Evolutionary conservation across 78 protist genomes (phyloP).

Genomic region (Dictyostelium citrinum): DNA sequence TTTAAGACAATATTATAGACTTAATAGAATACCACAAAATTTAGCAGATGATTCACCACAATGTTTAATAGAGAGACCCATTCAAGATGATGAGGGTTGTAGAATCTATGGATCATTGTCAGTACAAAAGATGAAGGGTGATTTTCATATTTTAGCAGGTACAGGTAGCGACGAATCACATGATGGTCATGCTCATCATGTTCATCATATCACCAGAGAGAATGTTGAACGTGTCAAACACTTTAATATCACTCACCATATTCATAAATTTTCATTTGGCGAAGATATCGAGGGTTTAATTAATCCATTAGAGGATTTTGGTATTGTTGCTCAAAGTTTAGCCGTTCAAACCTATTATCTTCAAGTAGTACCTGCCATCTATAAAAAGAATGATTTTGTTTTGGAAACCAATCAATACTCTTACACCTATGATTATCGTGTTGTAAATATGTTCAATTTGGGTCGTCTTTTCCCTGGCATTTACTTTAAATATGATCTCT

Average conservation of each 20-base stretch:
- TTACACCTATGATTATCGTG: slow-evolving; percentile 4
- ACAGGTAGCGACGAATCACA: neutral
- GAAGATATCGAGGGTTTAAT: slow-evolving; percentile 37
- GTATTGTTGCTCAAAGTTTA: neutral
- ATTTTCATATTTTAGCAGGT: slow-evolving; percentile 66
- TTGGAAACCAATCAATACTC: slow-evolving; percentile 67
- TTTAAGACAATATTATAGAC: slow-evolving; percentile 30
- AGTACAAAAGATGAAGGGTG: slow-evolving; percentile 78
- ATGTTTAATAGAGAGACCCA: slow-evolving; percentile 43
- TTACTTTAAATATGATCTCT: slow-evolving; percentile 61
- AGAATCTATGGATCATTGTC: slow-evolving; percentile 41
- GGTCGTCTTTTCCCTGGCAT: slow-evolving; percentile 20
- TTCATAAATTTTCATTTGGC: slow-evolving; percentile 71
- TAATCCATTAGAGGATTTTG: slow-evolving; percentile 44
- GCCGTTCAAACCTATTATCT: slow-evolving; percentile 55
- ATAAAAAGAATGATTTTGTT: slow-evolving; percentile 32
- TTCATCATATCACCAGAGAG: slow-evolving; percentile 26
- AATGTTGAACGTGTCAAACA: neutral
- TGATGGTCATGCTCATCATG: slow-evolving; percentile 46
- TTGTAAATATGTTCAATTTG: neutral
- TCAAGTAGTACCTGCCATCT: slow-evolving; percentile 63
- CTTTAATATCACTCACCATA: slow-evolving; percentile 67
- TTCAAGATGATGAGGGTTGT: slow-evolving; percentile 58
- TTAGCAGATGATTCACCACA: slow-evolving; percentile 46
- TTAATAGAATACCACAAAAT: slow-evolving; percentile 51